Conservation (phyloP, 345 rosid genomes). For the Capsella bursapastoris region DNA sequence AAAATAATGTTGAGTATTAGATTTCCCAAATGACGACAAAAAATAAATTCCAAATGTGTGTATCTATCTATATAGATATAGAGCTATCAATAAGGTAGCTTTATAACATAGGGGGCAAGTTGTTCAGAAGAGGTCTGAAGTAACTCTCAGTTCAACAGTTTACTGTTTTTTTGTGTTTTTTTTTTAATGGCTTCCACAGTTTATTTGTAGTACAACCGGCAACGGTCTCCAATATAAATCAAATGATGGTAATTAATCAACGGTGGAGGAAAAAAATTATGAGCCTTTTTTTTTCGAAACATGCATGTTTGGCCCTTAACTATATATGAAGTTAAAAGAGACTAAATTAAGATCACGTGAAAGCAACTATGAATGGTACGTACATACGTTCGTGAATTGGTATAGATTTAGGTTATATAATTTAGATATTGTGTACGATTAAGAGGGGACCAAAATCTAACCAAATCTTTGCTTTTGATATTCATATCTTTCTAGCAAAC, state of each 20-base stretch:
- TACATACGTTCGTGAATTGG: conserved; percentile 19
- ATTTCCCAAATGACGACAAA: conserved; percentile 30
- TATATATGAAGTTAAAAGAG: conserved; percentile 3
- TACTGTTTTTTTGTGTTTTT: background rate
- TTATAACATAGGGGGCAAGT: conserved; percentile 41
- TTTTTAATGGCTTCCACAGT: background rate
- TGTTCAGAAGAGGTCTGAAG: conserved; percentile 40
- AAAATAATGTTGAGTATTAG: conserved; percentile 1
- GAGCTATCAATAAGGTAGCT: conserved; percentile 31
- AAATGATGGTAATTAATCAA: conserved; percentile 3
- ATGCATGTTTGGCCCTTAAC: background rate
- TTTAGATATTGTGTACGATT: conserved; percentile 27
- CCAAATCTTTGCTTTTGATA: conserved; percentile 5
- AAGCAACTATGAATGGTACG: conserved; percentile 31
- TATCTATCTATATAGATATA: conserved; percentile 18
- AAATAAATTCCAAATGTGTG: conserved; percentile 38
- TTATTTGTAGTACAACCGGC: conserved; percentile 24
- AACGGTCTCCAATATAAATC: conserved; percentile 16
- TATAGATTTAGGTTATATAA: conserved; percentile 21
- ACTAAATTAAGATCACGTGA: conserved; percentile 21
- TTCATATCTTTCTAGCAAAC: conserved; percentile 7
- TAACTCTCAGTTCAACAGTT: conserved; percentile 43
- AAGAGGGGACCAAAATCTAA: conserved; percentile 34
- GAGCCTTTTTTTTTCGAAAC: background rate
- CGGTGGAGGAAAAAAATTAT: background rate